Conservation (phyloP, 805 yeast species). For the Myxozyma neotropica region DNA sequence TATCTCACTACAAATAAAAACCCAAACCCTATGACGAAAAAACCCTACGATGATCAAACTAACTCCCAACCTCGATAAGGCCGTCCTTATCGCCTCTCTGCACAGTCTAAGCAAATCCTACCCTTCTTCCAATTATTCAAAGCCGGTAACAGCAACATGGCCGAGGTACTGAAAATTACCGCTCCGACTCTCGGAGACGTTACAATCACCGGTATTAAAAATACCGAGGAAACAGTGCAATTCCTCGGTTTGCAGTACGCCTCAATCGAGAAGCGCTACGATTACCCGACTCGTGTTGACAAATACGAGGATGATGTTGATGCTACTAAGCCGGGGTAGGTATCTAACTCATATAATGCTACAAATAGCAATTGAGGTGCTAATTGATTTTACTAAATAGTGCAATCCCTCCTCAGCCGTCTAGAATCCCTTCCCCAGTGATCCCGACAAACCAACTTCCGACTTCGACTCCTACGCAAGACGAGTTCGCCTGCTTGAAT, state of each 20-base stretch:
- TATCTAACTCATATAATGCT: background rate
- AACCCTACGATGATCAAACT: no score
- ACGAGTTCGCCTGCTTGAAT: constrained; percentile 42
- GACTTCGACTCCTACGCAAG: constrained; percentile 23
- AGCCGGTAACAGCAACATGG: no score
- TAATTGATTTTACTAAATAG: no score
- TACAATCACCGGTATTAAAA: constrained; percentile 23
- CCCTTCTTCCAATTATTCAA: background rate
- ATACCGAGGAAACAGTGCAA: constrained; percentile 10
- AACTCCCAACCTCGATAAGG: no score
- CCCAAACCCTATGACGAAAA: no score
- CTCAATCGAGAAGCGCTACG: constrained; percentile 24
- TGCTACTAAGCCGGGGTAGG: constrained; percentile 31
- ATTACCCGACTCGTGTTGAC: constrained; percentile 25
- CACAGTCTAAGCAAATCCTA: background rate
- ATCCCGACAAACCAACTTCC: constrained; percentile 26
- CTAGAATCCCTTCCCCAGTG: constrained; percentile 8
- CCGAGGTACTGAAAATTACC: constrained; percentile 10
- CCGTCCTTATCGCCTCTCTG: background rate
- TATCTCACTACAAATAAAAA: no score
- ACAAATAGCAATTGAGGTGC: background rate
- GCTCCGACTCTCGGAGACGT: constrained; percentile 29
- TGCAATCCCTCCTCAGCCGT: constrained; percentile 32
- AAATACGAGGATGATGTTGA: constrained; percentile 16
- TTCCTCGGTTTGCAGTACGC: constrained; percentile 29